These are phyloP conservation scores for Euclidium syriacum DNA, from an alignment of 345 rosid genomes.

Conservation along the genomic window DNA sequence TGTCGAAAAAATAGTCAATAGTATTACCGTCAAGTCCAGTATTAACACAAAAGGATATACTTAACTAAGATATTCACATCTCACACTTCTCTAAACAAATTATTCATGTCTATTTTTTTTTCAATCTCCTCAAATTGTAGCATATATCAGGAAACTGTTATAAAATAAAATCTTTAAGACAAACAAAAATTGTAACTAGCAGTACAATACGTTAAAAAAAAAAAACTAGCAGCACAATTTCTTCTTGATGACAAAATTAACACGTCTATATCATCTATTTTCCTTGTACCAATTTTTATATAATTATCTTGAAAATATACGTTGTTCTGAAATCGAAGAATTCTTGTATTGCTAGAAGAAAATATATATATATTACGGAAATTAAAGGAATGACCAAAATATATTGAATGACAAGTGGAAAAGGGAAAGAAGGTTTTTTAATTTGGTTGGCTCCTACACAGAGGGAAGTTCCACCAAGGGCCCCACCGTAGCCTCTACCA, in stretches of 20 bases:
- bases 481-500: constrained; percentile 18
- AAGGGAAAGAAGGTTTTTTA: constrained; percentile 9
- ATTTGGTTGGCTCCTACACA: constrained; percentile 28
- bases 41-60: not conserved
- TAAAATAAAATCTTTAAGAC: not conserved
- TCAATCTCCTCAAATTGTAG: not conserved
- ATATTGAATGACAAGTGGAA: constrained; percentile 5
- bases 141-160: not conserved
- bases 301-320: not conserved
- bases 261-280: no score
- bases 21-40: no score
- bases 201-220: no score
- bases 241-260: no score
- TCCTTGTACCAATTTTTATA: no score
- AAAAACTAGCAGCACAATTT: no score
- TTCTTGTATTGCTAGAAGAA: not conserved
- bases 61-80: not conserved
- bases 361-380: not conserved
- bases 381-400: not conserved
- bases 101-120: not conserved
- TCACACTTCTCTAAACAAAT: not conserved
- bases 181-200: not conserved
- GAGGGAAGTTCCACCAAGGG: constrained; percentile 19
- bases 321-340: not conserved
- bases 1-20: no score